Conservation (phyloP, 1,139 yeast genomes). For the Sugiyamaella castrensis region DNA sequence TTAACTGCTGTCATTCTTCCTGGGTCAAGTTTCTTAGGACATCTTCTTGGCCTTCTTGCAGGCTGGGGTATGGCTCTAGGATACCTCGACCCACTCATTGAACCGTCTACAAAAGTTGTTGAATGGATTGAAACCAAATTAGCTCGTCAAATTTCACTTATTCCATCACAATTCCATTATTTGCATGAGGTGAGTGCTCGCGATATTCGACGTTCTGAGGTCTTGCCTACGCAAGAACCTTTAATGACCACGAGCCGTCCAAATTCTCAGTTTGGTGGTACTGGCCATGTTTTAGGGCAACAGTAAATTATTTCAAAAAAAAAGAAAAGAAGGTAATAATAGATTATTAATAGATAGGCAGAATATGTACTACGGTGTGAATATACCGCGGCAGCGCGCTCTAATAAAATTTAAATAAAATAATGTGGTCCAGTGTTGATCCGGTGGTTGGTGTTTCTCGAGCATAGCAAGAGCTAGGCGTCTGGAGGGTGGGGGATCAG, state of each 20-base stretch:
- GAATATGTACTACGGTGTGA: too few species aligned
- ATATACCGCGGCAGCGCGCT: too few species aligned
- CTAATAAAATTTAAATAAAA: too few species aligned
- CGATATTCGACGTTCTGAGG: conserved; percentile 28
- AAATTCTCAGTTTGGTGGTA: not conserved
- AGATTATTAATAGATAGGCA: too few species aligned
- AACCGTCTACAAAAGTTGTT: conserved; percentile 65
- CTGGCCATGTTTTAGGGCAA: conserved; percentile 4
- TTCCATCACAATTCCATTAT: conserved; percentile 55
- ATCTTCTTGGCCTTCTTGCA: conserved; percentile 50
- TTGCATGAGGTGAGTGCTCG: conserved; percentile 57
- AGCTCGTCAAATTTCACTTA: conserved; percentile 47
- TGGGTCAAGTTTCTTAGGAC: conserved; percentile 71
- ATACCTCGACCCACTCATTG: conserved; percentile 49
- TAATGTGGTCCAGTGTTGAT: too few species aligned
- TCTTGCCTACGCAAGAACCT: conserved; percentile 11
- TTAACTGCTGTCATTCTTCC: conserved; percentile 51
- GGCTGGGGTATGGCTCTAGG: conserved; percentile 60
- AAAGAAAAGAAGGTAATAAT: conserved; percentile 1
- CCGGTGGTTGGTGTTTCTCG: too few species aligned
- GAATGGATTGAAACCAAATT: conserved; percentile 63
- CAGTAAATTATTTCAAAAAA: not conserved
- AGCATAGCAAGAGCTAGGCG: too few species aligned
- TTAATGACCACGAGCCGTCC: not conserved
- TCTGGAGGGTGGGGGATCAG: too few species aligned